These are phyloP conservation scores for Tuber microsphaerosporum DNA, from an alignment of 495 filamentous ascomycete species.

Conservation along the genomic window DNA sequence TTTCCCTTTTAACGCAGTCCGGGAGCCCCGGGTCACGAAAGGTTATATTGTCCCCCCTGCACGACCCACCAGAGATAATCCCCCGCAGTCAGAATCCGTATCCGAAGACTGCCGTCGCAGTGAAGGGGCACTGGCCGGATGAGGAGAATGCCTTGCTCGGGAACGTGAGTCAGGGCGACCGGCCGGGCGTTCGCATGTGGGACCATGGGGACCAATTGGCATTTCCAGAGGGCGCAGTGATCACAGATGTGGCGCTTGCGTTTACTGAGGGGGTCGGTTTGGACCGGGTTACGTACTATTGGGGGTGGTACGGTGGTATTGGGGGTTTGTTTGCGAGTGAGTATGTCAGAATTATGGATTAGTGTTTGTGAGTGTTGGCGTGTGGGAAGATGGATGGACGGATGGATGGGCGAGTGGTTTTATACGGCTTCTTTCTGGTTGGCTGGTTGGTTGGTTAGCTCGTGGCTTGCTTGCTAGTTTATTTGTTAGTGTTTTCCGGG, in stretches of 20 bases:
- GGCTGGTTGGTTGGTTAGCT: not conserved
- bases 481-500: not conserved
- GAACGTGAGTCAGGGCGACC: slow-evolving; percentile 11
- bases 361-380: not conserved
- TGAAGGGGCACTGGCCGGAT: slow-evolving; percentile 36
- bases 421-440: not conserved
- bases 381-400: not conserved
- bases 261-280: slow-evolving; percentile 27
- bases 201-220: slow-evolving; percentile 27
- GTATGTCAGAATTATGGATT: slow-evolving; percentile 27
- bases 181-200: slow-evolving; percentile 14
- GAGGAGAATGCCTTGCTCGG: not conserved
- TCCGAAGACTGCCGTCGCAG: slow-evolving; percentile 19
- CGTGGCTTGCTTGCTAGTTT: not conserved
- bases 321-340: slow-evolving; percentile 37
- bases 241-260: slow-evolving; percentile 31
- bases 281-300: slow-evolving; percentile 23
- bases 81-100: not conserved
- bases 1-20: slow-evolving; percentile 25
- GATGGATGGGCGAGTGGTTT: not conserved
- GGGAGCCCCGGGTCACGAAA: slow-evolving; percentile 27
- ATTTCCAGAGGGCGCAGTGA: slow-evolving; percentile 28
- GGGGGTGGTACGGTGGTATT: slow-evolving; percentile 36
- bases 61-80: slow-evolving; percentile 18
- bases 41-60: slow-evolving; percentile 15